Conservation (phyloP, 225 moss, liverwort and hornwort genomes). For the Marchantia paleacea region DNA sequence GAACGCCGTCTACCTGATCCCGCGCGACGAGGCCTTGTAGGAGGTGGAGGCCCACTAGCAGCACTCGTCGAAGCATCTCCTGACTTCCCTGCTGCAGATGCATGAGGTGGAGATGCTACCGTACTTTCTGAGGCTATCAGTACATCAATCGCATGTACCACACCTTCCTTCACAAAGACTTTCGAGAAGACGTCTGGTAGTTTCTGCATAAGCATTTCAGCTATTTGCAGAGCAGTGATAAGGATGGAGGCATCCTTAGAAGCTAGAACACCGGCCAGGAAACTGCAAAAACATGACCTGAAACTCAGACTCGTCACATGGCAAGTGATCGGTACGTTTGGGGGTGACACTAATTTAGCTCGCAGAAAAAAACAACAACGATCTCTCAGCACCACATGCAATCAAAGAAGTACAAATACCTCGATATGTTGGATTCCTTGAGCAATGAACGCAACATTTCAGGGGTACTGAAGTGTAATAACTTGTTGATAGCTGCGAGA, state of each 20-base stretch:
- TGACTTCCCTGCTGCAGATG: constrained; percentile 34
- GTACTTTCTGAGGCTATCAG: constrained; percentile 72
- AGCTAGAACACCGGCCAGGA: constrained; percentile 83
- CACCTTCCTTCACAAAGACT: constrained; percentile 98
- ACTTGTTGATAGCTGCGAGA: constrained; percentile 84
- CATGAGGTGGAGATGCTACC: constrained; percentile 45
- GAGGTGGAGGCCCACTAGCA: constrained; percentile 55
- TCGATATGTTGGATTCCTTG: constrained; percentile 86
- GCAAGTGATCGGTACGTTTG: neutral
- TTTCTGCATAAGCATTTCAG: constrained; percentile 99
- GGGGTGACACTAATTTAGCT: neutral
- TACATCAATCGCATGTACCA: constrained; percentile 93
- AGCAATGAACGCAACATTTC: constrained; percentile 93
- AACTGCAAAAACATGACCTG: constrained; percentile 58
- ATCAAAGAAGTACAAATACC: constrained; percentile 43
- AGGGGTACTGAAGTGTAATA: constrained; percentile 85
- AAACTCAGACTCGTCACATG: constrained; percentile 17
- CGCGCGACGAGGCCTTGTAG: constrained; percentile 71
- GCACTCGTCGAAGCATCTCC: constrained; percentile 61
- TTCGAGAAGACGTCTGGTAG: constrained; percentile 74
- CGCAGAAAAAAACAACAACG: neutral
- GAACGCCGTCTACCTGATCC: constrained; percentile 70
- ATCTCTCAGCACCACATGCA: neutral
- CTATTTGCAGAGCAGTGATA: constrained; percentile 88
- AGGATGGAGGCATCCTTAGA: constrained; percentile 89